phyloP scores from a whole-genome alignment of 345 rosid species.

The Turnera subulata region DNA sequence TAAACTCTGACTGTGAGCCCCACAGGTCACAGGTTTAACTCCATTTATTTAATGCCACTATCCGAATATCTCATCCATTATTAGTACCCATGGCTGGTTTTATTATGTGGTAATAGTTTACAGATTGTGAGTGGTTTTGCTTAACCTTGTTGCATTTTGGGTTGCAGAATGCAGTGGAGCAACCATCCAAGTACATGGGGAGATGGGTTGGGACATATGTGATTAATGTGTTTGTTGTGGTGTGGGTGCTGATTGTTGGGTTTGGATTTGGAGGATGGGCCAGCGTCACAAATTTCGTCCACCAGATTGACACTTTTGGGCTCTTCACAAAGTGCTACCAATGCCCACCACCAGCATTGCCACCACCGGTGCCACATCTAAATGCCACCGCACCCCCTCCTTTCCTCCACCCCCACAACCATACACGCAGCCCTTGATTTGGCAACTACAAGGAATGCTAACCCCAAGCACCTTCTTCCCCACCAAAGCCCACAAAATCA shows the following conservation, averaged over 20 bases:
- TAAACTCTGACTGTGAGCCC: not conserved
- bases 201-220: conserved; percentile 84
- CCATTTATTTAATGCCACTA: no score
- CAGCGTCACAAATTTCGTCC: conserved; percentile 72
- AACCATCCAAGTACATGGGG: conserved; percentile 70
- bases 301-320: conserved; percentile 94
- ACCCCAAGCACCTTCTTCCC: not conserved
- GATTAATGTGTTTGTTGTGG: conserved; percentile 71
- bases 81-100: no score
- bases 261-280: conserved; percentile 99
- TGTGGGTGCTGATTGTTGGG: conserved; percentile 89
- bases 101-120: no score
- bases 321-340: conserved; percentile 95
- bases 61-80: no score
- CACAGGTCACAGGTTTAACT: not conserved
- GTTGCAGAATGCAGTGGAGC: conserved; percentile 88
- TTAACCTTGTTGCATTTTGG: conserved; percentile 18
- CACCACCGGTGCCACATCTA: conserved; percentile 21
- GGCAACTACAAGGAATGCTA: conserved; percentile 1
- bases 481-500: not conserved
- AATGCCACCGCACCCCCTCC: conserved; percentile 44
- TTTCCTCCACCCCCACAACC: conserved; percentile 36
- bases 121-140: conserved; percentile 4
- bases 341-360: conserved; percentile 49
- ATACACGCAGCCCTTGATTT: conserved; percentile 42